Evolutionary conservation across 305 asterid species (phyloP).

Genomic region (Solanum hybrid): DNA sequence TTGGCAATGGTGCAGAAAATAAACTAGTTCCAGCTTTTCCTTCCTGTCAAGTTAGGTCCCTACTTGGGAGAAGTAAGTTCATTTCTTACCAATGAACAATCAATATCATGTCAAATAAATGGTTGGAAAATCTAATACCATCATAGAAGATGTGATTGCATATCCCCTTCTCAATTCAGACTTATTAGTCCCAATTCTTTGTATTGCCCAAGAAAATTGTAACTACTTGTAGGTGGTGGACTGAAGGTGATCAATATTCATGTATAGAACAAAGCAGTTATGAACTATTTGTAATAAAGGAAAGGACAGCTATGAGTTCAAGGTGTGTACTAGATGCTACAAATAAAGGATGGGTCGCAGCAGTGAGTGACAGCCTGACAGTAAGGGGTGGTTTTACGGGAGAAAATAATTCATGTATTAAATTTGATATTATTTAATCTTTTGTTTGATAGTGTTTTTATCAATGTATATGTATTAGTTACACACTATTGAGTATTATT

Average conservation of each 20-base stretch:
- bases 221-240: not conserved
- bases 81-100: not conserved
- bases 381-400: not conserved
- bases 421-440: not conserved
- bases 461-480: not conserved
- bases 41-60: not conserved
- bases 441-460: not conserved
- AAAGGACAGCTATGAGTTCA: not conserved
- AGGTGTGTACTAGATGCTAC: not conserved
- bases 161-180: not conserved
- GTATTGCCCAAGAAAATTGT: not conserved
- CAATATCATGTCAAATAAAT: not conserved
- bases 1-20: not conserved
- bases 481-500: not conserved
- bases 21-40: not conserved
- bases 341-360: not conserved
- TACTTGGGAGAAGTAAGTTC: not conserved
- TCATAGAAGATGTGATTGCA: not conserved
- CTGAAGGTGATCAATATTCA: not conserved
- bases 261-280: not conserved
- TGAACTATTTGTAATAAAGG: not conserved
- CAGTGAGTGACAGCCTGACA: not conserved
- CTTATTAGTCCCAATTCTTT: not conserved
- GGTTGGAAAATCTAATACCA: not conserved
- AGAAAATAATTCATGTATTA: not conserved